These are phyloP conservation scores for Penicillium odoratum DNA, from an alignment of 495 filamentous ascomycete species.

Conservation along the genomic window DNA sequence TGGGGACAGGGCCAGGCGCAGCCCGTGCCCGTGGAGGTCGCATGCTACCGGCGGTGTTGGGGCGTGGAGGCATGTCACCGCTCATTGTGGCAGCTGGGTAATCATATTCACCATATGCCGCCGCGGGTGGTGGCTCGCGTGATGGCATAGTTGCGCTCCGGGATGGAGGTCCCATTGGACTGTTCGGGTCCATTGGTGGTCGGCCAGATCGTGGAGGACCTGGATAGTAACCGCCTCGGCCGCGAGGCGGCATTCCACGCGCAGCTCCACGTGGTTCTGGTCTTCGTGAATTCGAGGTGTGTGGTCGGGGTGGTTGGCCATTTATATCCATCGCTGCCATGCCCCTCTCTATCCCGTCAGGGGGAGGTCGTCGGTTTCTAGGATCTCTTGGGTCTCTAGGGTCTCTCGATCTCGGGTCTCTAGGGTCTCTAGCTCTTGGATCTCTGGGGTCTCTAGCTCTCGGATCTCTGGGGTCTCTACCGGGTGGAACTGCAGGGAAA, in stretches of 20 bases:
- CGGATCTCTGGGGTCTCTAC: slow-evolving; percentile 18
- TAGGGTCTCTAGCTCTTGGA: slow-evolving; percentile 21
- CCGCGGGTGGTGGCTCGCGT: slow-evolving; percentile 23
- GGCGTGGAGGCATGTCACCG: slow-evolving; percentile 23
- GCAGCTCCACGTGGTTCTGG: slow-evolving; percentile 30
- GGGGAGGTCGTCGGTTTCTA: slow-evolving; percentile 24
- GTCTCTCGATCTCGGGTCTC: slow-evolving; percentile 16
- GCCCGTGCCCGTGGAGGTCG: slow-evolving; percentile 16
- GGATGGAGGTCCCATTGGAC: slow-evolving; percentile 26
- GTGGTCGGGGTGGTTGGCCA: slow-evolving; percentile 39
- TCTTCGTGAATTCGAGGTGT: slow-evolving; percentile 38
- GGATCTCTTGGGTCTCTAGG: slow-evolving; percentile 19
- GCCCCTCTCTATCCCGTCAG: slow-evolving; percentile 44
- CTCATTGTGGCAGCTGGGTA: slow-evolving; percentile 19
- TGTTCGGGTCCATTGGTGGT: slow-evolving; percentile 3
- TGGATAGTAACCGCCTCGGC: slow-evolving; percentile 22
- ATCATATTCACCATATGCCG: slow-evolving; percentile 34
- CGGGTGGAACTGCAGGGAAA: slow-evolving; percentile 61
- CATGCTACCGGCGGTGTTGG: slow-evolving; percentile 29
- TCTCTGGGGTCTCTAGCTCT: slow-evolving; percentile 20
- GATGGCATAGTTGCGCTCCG: slow-evolving; percentile 46
- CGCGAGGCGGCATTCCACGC: slow-evolving; percentile 28
- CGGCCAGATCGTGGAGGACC: slow-evolving; percentile 7
- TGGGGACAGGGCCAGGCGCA: slow-evolving; percentile 5
- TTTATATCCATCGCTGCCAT: slow-evolving; percentile 62